A percentile compares a stretch with the other conserved stretches of the same genome.
These are phyloP conservation scores for Carex myosuroides DNA, from an alignment of 176 grass and related monocot genomes.

Conservation along the genomic window DNA sequence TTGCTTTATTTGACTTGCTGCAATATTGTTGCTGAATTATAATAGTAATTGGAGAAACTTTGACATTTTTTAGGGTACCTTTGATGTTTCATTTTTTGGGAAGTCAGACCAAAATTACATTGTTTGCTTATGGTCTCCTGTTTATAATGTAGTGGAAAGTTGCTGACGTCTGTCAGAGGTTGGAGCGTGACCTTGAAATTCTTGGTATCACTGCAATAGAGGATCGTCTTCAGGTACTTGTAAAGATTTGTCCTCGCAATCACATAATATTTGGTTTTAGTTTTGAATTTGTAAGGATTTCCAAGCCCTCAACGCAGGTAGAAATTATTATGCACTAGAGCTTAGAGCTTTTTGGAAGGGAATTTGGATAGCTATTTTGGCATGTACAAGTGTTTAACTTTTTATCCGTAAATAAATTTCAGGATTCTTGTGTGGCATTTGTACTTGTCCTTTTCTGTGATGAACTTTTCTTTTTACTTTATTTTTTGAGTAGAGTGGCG, in stretches of 20 bases:
- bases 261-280: constrained; percentile 16
- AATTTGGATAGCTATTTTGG: background rate
- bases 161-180: constrained; percentile 81
- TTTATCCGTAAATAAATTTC: background rate
- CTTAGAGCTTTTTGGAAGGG: background rate
- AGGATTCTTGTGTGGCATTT: background rate
- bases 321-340: background rate
- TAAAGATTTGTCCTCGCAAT: background rate
- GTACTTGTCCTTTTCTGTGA: background rate
- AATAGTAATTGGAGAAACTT: background rate
- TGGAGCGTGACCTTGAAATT: constrained; percentile 86
- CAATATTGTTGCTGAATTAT: constrained; percentile 15
- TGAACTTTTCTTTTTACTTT: constrained; percentile 14
- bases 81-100: background rate
- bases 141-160: constrained; percentile 68
- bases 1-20: background rate
- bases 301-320: background rate
- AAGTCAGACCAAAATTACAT: background rate
- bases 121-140: constrained; percentile 14
- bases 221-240: constrained; percentile 77
- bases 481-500: constrained; percentile 50
- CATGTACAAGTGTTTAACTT: background rate
- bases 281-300: constrained; percentile 7
- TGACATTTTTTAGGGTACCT: background rate
- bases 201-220: constrained; percentile 91